Base-by-base conservation (phyloP, 2,329 filamentous ascomycete genomes). In the Pseudogymnoascus sp. region DNA sequence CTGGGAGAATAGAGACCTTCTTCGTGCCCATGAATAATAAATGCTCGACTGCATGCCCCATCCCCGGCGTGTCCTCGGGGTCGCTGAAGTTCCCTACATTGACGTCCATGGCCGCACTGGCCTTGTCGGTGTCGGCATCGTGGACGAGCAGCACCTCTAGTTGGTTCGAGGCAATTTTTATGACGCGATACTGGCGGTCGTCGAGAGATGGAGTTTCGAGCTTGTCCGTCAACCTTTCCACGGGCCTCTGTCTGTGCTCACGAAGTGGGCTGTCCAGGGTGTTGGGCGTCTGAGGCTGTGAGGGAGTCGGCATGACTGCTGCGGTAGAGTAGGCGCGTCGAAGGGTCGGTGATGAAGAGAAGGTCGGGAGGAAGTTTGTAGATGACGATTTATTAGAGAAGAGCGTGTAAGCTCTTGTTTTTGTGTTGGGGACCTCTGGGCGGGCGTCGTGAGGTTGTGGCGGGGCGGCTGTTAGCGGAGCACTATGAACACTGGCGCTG, bases 1-100 rank as follows among this genome's bases (percentile, higher is more conserved):
- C n/a, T 39, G 5, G 36, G 28, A 22, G 39, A 18, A 50, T 38
- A 47, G 57, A 57, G 73, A 87, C 86, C 80, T 97, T 99, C 75
- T 96, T 88, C 6, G 94, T 99, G 58, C 94, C 94, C 94, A 99
- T 97, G 78, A 99, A 99, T 22, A 99, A 79, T 66, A 97, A 78
- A 81, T 86, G 66, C 79, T 97, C 93, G 60, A 97, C 91, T 6
- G 92, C 92, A 77, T 97, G 94, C 59, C 93, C 93, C 84, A 96
- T 92, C 63, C 94, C 92, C 12, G 91, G 92, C 84, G 97, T 92
- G 68, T 92, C 89, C 66, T 88, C 84, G 66, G 89, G 86, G 71
- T 99, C 94, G 71, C 90, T 95, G 77, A 97, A 97, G 75, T 90
- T 95, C 64, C 94, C 94, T 36, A 97, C 93, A 74, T 96, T 92